Conservation (phyloP, 768 basidiomycete genomes). For the Russula vinacea region DNA sequence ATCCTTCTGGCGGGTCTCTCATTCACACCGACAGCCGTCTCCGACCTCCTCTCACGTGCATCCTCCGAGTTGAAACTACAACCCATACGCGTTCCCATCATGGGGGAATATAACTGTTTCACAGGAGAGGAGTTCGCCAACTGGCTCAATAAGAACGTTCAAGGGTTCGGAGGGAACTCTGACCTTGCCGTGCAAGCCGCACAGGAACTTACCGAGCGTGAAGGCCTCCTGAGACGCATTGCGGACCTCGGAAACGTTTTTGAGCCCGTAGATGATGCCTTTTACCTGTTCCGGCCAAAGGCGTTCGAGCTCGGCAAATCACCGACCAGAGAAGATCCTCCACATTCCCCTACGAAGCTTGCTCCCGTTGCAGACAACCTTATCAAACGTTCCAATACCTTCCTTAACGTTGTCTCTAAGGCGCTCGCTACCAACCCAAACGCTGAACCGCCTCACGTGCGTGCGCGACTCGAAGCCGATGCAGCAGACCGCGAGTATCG, state of each 20-base stretch:
- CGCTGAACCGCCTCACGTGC: slow-evolving; percentile 64
- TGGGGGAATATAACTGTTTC: slow-evolving; percentile 85
- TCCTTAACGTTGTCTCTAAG: slow-evolving; percentile 71
- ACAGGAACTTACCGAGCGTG: slow-evolving; percentile 50
- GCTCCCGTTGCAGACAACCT: slow-evolving; percentile 51
- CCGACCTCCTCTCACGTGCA: slow-evolving; percentile 67
- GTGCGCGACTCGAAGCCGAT: slow-evolving; percentile 73
- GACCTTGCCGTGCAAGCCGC: slow-evolving; percentile 78
- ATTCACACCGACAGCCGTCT: slow-evolving; percentile 60
- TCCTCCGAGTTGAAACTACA: slow-evolving; percentile 67
- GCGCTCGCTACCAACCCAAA: slow-evolving; percentile 51
- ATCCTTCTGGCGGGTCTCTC: slow-evolving; percentile 76
- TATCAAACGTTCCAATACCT: slow-evolving; percentile 62
- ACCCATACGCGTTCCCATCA: slow-evolving; percentile 68
- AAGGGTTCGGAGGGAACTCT: slow-evolving; percentile 71
- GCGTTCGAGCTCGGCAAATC: slow-evolving; percentile 58
- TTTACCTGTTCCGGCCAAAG: slow-evolving; percentile 81
- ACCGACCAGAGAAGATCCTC: slow-evolving; percentile 34
- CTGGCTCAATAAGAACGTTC: slow-evolving; percentile 78
- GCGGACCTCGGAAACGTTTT: slow-evolving; percentile 83
- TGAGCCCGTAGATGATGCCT: slow-evolving; percentile 73
- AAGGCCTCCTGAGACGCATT: slow-evolving; percentile 61
- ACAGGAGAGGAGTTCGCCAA: slow-evolving; percentile 84
- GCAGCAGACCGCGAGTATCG: slow-evolving; percentile 79
- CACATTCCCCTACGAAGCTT: slow-evolving; percentile 36